Conservation (phyloP, 208 protist species). For the Lotmaria passim region DNA sequence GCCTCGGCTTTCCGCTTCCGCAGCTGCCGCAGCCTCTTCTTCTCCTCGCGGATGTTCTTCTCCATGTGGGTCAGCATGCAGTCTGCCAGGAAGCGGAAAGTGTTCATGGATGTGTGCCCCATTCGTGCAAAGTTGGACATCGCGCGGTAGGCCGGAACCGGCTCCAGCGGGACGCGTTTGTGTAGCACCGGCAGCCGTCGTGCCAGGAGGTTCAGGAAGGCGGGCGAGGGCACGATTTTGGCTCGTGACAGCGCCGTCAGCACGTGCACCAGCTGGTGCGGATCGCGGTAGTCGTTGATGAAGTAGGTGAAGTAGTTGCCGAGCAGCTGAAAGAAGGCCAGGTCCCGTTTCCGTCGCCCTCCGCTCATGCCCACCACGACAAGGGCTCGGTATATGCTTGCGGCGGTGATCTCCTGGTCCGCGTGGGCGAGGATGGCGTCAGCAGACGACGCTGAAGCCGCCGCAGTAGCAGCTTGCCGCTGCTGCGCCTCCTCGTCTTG, state of each 20-base stretch:
- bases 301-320: conserved; percentile 62
- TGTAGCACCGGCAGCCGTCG: conserved; percentile 72
- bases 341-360: conserved; percentile 69
- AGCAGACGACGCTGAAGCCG: background rate
- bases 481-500: conserved; percentile 19
- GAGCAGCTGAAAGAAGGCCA: conserved; percentile 75
- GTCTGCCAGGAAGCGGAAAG: conserved; percentile 79
- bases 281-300: conserved; percentile 73
- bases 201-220: conserved; percentile 61
- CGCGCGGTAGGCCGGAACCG: conserved; percentile 66
- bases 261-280: conserved; percentile 62
- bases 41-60: conserved; percentile 43
- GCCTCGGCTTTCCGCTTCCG: background rate
- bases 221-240: conserved; percentile 69
- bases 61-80: conserved; percentile 56
- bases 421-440: conserved; percentile 55
- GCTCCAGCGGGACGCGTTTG: conserved; percentile 53
- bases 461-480: too few relatives aligned
- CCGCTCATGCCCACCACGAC: conserved; percentile 78
- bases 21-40: conserved; percentile 33
- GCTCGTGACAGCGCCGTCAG: conserved; percentile 79
- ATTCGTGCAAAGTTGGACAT: conserved; percentile 72
- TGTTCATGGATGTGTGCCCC: conserved; percentile 72
- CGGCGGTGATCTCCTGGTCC: conserved; percentile 47
- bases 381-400: conserved; percentile 51